Evolutionary conservation across 352 stramenopile species (phyloP).

Genomic region (Phytophthora aleatoria): DNA sequence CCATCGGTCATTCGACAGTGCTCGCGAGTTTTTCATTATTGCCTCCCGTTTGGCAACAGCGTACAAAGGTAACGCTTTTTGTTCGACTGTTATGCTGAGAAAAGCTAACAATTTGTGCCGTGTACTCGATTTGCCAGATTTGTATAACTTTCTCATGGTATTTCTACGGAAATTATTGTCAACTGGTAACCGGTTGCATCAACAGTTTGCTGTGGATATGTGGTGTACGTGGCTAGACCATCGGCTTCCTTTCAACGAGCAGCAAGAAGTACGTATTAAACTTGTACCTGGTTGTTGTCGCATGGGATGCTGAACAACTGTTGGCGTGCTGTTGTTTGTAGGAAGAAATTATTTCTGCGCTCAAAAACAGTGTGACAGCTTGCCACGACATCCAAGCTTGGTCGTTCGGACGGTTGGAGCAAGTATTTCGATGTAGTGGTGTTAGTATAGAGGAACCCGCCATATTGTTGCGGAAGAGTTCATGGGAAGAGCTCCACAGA

Average conservation of each 20-base stretch:
- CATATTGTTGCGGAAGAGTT: constrained; percentile 35
- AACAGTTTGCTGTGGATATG: constrained; percentile 67
- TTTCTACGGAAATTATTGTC: constrained; percentile 80
- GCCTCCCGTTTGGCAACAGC: constrained; percentile 43
- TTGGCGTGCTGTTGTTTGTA: constrained; percentile 12
- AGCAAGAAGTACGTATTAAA: constrained; percentile 61
- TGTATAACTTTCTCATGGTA: constrained; percentile 85
- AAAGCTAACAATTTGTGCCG: constrained; percentile 2
- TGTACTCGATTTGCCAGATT: constrained; percentile 41
- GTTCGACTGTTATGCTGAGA: background rate
- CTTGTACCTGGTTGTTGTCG: background rate
- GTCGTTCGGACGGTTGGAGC: constrained; percentile 50
- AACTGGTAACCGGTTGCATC: constrained; percentile 43
- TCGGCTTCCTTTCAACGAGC: constrained; percentile 45
- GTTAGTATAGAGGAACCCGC: constrained; percentile 1
- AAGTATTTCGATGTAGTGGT: constrained; percentile 32
- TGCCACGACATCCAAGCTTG: constrained; percentile 45
- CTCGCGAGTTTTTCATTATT: constrained; percentile 54
- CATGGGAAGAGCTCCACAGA: constrained; percentile 49
- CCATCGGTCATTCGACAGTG: constrained; percentile 44
- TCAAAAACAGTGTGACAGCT: constrained; percentile 55
- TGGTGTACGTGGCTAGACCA: constrained; percentile 75
- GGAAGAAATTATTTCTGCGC: constrained; percentile 59
- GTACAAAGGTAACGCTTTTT: constrained; percentile 43
- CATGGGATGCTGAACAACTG: background rate